Percentiles rank a stretch among this genome's conserved stretches.
These are phyloP conservation scores for Diplosphaera chodatii DNA, from an alignment of 139 green algal genomes.

Conservation along the genomic window DNA sequence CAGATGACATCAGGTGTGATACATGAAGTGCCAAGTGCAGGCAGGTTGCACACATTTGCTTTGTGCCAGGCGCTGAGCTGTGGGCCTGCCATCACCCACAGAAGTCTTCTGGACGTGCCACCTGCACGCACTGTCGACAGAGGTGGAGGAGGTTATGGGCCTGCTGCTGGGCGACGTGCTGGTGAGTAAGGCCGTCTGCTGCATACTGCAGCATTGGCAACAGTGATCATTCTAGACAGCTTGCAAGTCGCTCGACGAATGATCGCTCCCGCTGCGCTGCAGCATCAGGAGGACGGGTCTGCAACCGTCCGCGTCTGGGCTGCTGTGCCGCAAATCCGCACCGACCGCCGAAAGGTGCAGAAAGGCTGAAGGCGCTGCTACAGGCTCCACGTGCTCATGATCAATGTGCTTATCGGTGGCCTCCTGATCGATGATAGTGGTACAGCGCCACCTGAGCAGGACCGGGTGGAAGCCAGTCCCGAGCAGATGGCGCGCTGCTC, in stretches of 20 bases:
- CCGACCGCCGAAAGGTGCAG: slow-evolving; percentile 61
- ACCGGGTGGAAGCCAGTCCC: slow-evolving; percentile 72
- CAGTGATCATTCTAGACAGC: no score
- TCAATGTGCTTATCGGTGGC: no score
- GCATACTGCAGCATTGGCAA: no score
- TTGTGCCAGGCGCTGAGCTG: no score
- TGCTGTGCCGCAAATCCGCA: slow-evolving; percentile 65
- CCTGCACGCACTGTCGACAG: slow-evolving; percentile 69
- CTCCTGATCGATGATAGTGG: no score
- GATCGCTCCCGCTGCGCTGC: no score
- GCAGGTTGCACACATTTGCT: no score
- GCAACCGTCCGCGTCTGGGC: slow-evolving; percentile 44
- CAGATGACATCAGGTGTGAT: slow-evolving; percentile 8
- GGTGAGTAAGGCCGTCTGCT: slow-evolving; percentile 11
- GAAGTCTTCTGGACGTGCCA: slow-evolving; percentile 64
- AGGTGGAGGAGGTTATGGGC: slow-evolving; percentile 82
- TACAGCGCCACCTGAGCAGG: no score
- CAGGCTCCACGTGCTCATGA: no score
- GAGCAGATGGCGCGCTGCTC: slow-evolving; percentile 71
- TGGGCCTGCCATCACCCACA: no score
- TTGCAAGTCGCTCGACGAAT: no score
- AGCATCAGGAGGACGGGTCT: slow-evolving; percentile 11
- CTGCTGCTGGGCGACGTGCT: slow-evolving; percentile 70
- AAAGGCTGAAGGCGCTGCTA: no score
- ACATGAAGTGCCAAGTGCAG: neutral